Conservation (phyloP, 192 early-diverging fungal species). For the Podila epicladia region DNA sequence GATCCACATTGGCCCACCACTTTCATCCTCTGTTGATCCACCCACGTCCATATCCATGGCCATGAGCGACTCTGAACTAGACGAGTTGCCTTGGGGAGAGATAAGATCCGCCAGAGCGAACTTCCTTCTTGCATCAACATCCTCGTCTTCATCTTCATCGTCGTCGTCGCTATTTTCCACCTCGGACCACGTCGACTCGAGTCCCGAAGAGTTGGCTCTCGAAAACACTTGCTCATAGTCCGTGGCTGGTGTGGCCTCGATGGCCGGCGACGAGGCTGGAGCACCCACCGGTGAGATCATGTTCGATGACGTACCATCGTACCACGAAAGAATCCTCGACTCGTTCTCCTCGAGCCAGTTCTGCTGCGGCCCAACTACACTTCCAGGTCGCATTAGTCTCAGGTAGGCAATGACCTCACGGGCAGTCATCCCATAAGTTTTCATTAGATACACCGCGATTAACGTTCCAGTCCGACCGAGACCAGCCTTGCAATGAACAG, state of each 20-base stretch:
- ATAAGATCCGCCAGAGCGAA: background rate
- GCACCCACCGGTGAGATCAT: background rate
- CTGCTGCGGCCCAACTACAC: constrained; percentile 80
- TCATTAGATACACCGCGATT: constrained; percentile 68
- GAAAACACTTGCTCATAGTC: constrained; percentile 33
- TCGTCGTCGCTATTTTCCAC: constrained; percentile 7
- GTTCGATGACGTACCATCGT: background rate
- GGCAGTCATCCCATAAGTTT: constrained; percentile 74
- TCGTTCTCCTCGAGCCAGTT: constrained; percentile 65
- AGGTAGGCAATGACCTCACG: constrained; percentile 72
- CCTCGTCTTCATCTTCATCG: constrained; percentile 1
- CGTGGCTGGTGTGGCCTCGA: background rate
- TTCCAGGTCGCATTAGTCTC: constrained; percentile 72
- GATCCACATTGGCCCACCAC: too few relatives aligned
- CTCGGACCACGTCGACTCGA: constrained; percentile 11
- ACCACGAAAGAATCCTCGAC: constrained; percentile 11
- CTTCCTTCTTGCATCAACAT: background rate
- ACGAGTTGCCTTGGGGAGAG: background rate
- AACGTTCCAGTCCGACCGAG: constrained; percentile 33
- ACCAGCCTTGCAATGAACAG: constrained; percentile 41
- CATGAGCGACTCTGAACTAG: background rate
- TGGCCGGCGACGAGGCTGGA: background rate
- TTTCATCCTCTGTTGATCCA: background rate
- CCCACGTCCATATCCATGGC: constrained; percentile 5
- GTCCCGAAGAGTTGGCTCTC: constrained; percentile 17